A percentile compares a stretch with the other conserved stretches of the same genome.
These are phyloP conservation scores for Cutaneotrichosporon mucoides DNA, from an alignment of 1,284 basidiomycete genomes.

Conservation along the genomic window DNA sequence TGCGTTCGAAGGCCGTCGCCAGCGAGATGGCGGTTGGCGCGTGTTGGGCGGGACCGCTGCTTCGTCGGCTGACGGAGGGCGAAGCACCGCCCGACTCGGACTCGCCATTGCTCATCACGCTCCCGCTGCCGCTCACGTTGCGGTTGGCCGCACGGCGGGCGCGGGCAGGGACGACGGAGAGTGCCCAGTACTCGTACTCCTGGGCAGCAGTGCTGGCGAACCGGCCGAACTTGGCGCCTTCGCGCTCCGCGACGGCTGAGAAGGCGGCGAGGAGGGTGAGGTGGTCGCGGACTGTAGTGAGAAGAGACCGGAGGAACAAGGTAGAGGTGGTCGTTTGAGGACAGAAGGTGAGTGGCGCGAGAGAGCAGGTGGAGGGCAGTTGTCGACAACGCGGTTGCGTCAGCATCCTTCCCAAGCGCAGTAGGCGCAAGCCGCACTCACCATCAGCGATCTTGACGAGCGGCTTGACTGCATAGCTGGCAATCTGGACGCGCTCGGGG, in stretches of 20 bases:
- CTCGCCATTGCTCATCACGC: not conserved
- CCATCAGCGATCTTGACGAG: constrained; percentile 12
- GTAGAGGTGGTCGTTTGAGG: too few species aligned
- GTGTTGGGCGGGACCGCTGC: not conserved
- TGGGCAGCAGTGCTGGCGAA: constrained; percentile 15
- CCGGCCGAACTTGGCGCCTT: constrained; percentile 10
- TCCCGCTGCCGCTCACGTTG: not conserved
- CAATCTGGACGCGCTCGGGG: constrained; percentile 19
- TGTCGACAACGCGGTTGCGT: too few species aligned
- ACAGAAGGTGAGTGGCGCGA: too few species aligned
- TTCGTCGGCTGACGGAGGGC: not conserved
- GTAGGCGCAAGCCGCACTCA: constrained; percentile 1
- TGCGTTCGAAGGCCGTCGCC: not conserved
- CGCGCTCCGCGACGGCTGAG: constrained; percentile 1
- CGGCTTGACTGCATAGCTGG: constrained; percentile 10
- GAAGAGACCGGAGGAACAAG: too few species aligned
- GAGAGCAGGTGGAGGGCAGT: too few species aligned
- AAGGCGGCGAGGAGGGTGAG: constrained; percentile 23
- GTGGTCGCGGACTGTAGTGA: constrained; percentile 22
- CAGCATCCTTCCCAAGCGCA: too few species aligned
- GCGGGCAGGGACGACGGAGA: constrained; percentile 9
- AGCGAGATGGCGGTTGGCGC: not conserved
- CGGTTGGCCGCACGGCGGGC: not conserved
- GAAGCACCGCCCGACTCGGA: not conserved
- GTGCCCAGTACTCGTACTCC: constrained; percentile 23